These are phyloP conservation scores for Penicillium sp. DNA, from an alignment of 2,329 filamentous ascomycete genomes.

Conservation along the genomic window DNA sequence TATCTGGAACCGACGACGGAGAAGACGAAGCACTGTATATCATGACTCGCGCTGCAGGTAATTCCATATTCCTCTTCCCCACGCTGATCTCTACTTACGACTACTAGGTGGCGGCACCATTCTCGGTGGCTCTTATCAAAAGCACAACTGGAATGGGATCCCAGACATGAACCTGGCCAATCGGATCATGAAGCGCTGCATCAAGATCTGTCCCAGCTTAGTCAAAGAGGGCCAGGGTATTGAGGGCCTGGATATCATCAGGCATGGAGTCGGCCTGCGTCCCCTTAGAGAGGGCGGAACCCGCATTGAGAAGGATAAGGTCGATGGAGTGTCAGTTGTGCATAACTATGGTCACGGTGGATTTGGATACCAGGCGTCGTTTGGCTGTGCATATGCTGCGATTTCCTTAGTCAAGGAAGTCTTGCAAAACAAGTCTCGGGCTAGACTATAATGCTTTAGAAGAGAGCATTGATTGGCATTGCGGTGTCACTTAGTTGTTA, in stretches of 20 bases:
- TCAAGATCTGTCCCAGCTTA: slow-evolving; percentile 39
- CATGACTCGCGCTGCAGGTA: slow-evolving; percentile 71
- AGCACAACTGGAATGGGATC: slow-evolving; percentile 75
- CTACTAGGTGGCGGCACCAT: slow-evolving; percentile 72
- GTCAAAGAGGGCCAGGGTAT: slow-evolving; percentile 63
- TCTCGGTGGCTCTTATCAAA: slow-evolving; percentile 82
- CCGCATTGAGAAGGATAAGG: slow-evolving; percentile 71
- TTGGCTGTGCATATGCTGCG: slow-evolving; percentile 69
- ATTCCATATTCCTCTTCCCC: neutral
- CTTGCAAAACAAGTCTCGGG: slow-evolving; percentile 32
- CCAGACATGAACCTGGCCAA: slow-evolving; percentile 77
- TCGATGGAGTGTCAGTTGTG: slow-evolving; percentile 58
- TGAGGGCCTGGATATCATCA: slow-evolving; percentile 71
- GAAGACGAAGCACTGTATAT: slow-evolving; percentile 73
- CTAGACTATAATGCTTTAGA: slow-evolving; percentile 32
- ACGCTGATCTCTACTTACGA: neutral
- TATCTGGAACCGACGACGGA: slow-evolving; percentile 73
- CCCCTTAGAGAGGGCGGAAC: slow-evolving; percentile 74
- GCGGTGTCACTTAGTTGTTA: neutral
- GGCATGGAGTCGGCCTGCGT: slow-evolving; percentile 80
- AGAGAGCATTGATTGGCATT: neutral
- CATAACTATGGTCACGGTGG: slow-evolving; percentile 51
- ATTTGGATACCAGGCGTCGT: slow-evolving; percentile 66
- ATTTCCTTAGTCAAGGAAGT: slow-evolving; percentile 66
- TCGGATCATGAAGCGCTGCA: slow-evolving; percentile 75